phyloP scores from a whole-genome alignment of 2,329 filamentous ascomycete species.

The Furcasterigmium furcatum region DNA sequence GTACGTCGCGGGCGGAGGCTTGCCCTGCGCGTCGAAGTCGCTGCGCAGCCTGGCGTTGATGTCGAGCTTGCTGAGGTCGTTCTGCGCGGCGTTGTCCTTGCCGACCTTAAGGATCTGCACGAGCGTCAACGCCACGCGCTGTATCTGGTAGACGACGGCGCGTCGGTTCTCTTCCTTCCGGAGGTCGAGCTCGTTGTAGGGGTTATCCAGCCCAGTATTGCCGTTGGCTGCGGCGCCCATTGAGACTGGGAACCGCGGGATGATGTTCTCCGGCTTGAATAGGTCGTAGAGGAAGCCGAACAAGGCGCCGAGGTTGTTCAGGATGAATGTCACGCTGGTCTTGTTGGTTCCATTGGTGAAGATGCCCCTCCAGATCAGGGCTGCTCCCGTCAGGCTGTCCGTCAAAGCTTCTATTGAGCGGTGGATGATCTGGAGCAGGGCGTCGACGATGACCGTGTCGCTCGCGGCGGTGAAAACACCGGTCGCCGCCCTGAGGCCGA shows the following conservation, averaged over 20 bases:
- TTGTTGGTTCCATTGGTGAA: conserved; percentile 1
- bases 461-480: neutral
- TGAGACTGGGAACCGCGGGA: neutral
- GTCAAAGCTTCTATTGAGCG: conserved; percentile 1
- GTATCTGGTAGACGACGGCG: conserved; percentile 1
- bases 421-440: neutral
- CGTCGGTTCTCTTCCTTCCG: neutral
- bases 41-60: conserved; percentile 2
- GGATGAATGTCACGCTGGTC: neutral
- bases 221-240: neutral
- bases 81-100: neutral
- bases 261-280: neutral
- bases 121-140: neutral
- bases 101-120: neutral
- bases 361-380: neutral
- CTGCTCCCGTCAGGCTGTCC: neutral
- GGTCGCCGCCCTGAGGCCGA: neutral
- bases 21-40: neutral
- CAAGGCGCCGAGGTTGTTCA: neutral
- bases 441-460: conserved; percentile 1
- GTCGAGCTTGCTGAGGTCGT: neutral
- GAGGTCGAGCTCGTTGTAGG: conserved; percentile 2
- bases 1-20: neutral
- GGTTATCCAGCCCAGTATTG: neutral
- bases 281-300: conserved; percentile 1